Conservation (phyloP, 1,139 yeast species). For the Pichia sp. region DNA sequence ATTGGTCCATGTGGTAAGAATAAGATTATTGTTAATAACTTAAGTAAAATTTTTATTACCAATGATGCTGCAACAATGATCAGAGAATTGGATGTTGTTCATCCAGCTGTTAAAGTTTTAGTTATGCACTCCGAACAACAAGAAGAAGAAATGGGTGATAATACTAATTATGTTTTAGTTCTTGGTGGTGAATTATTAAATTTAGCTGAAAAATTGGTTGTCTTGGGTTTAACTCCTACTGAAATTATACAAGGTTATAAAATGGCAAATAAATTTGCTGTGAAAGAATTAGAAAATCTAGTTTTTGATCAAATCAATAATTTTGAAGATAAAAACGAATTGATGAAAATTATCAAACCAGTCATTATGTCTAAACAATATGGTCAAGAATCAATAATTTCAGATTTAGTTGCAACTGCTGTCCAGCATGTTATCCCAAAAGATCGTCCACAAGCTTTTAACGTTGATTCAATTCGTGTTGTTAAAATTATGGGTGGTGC, state of each 20-base stretch:
- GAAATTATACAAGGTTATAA: slow-evolving; percentile 89
- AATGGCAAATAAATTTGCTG: slow-evolving; percentile 70
- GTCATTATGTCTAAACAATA: slow-evolving; percentile 92
- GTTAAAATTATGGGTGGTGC: slow-evolving; percentile 96
- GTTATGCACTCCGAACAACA: slow-evolving; percentile 98
- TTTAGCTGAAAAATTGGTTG: slow-evolving; percentile 74
- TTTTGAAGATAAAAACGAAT: slow-evolving; percentile 48
- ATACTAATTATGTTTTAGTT: slow-evolving; percentile 63
- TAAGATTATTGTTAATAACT: slow-evolving; percentile 82
- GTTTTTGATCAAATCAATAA: slow-evolving; percentile 60
- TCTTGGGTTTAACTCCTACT: slow-evolving; percentile 83
- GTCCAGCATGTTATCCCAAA: slow-evolving; percentile 73
- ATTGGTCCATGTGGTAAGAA: slow-evolving; percentile 98
- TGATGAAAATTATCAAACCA: slow-evolving; percentile 72
- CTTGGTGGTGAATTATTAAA: slow-evolving; percentile 89
- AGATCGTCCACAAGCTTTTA: slow-evolving; percentile 46
- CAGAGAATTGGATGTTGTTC: slow-evolving; percentile 88
- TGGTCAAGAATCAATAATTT: slow-evolving; percentile 75
- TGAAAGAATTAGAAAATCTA: slow-evolving; percentile 59
- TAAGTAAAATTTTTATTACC: slow-evolving; percentile 82
- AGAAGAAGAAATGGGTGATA: slow-evolving; percentile 84
- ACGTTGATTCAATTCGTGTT: slow-evolving; percentile 88
- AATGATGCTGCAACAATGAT: slow-evolving; percentile 97
- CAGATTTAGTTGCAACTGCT: slow-evolving; percentile 82
- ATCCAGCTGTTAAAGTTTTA: slow-evolving; percentile 92